phyloP scores from a whole-genome alignment of 2,329 filamentous ascomycete genomes.

The Ophiocordyceps camponoti-floridani region DNA sequence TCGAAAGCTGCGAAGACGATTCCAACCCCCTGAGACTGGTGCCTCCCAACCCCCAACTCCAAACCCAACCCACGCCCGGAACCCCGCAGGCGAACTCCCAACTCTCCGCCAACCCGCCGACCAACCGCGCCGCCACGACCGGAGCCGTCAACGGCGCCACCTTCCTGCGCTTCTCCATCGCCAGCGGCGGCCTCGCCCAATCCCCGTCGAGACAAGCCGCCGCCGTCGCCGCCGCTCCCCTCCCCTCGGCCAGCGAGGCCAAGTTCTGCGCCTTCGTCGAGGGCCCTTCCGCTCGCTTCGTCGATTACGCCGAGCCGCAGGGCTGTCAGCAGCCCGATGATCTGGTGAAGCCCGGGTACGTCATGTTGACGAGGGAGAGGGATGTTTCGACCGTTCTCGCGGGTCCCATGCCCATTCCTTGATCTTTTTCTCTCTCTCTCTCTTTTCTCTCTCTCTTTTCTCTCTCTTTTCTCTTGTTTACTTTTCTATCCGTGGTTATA shows the following conservation, averaged over 20 bases:
- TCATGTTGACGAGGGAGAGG: not conserved
- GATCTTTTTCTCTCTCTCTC: no score
- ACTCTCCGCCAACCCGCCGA: no score
- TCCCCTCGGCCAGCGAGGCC: not conserved
- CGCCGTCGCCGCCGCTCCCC: no score
- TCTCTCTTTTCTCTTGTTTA: no score
- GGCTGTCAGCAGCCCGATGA: not conserved
- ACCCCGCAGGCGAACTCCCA: no score
- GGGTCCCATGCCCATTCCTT: not conserved
- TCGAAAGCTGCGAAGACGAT: slow-evolving; percentile 34
- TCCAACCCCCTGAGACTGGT: slow-evolving; percentile 21
- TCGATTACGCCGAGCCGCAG: not conserved
- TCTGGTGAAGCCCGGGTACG: not conserved
- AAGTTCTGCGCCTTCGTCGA: not conserved
- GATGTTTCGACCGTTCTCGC: not conserved
- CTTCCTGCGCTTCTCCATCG: not conserved
- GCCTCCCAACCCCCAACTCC: slow-evolving; percentile 41
- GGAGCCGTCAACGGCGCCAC: slow-evolving; percentile 1
- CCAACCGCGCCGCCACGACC: slow-evolving; percentile 15
- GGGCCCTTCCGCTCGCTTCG: not conserved
- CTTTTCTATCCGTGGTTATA: no score
- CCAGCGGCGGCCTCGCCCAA: no score
- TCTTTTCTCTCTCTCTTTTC: no score
- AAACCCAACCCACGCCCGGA: slow-evolving; percentile 26
- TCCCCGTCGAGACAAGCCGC: no score